Evolutionary conservation across 1,284 basidiomycete species (phyloP).

Genomic region (Trichosporon coremiiforme): DNA sequence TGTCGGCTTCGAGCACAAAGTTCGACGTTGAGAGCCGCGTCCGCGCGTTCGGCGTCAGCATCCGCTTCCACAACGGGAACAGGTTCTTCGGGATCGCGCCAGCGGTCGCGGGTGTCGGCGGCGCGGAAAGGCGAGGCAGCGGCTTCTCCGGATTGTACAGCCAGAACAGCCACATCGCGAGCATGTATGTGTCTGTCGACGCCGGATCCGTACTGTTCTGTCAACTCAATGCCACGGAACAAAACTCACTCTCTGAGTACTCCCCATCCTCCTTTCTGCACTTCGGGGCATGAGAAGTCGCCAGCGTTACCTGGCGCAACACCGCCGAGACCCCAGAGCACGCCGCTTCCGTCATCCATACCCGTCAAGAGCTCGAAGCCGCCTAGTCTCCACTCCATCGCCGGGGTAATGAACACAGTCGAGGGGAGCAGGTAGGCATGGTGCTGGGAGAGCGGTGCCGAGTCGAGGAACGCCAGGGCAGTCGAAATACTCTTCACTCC

Average conservation of each 20-base stretch:
- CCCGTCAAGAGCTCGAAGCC: conserved; percentile 84
- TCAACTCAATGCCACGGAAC: conserved; percentile 2
- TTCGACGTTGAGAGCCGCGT: conserved; percentile 72
- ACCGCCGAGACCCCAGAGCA: conserved; percentile 68
- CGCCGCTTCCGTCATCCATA: conserved; percentile 51
- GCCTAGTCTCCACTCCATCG: conserved; percentile 94
- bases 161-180: conserved; percentile 79
- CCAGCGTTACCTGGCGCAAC: conserved; percentile 64
- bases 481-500: conserved; percentile 87
- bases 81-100: conserved; percentile 75
- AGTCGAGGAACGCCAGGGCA: conserved; percentile 88
- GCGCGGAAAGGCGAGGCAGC: conserved; percentile 66
- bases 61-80: conserved; percentile 80
- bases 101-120: conserved; percentile 70
- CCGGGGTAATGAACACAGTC: conserved; percentile 75
- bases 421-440: conserved; percentile 73
- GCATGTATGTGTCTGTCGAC: conserved; percentile 78
- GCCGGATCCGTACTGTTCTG: conserved; percentile 68
- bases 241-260: conserved; percentile 72
- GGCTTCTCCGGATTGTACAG: conserved; percentile 81
- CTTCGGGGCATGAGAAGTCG: conserved; percentile 75
- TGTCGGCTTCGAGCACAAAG: conserved; percentile 76
- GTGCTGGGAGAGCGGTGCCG: conserved; percentile 80
- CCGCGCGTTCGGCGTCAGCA: conserved; percentile 84
- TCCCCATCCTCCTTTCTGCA: conserved; percentile 86